These are phyloP conservation scores for Wickerhamiella musiphila DNA, from an alignment of 805 yeast species.

Conservation along the genomic window DNA sequence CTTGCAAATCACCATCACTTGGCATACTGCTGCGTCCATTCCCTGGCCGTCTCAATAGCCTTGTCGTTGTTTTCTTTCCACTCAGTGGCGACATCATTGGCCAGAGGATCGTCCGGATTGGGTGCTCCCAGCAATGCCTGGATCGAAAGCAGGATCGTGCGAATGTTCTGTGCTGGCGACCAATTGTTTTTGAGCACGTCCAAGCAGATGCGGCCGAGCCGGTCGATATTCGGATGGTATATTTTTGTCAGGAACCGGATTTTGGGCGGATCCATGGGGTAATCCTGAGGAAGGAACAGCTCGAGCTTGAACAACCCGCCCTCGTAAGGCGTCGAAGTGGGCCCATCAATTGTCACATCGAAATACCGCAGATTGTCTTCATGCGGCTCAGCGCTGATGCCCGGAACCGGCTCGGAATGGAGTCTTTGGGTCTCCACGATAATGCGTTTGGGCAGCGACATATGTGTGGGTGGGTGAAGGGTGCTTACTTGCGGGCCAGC, in stretches of 20 bases:
- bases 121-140: slow-evolving; percentile 93
- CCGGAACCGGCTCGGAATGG: slow-evolving; percentile 90
- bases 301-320: slow-evolving; percentile 62
- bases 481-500: no score
- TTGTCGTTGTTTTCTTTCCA: slow-evolving; percentile 76
- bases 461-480: no score
- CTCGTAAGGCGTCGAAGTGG: slow-evolving; percentile 80
- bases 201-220: slow-evolving; percentile 85
- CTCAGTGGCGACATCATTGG: slow-evolving; percentile 92
- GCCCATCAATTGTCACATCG: slow-evolving; percentile 84
- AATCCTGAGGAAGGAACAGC: slow-evolving; percentile 84
- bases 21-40: slow-evolving; percentile 57
- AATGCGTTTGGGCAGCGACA: slow-evolving; percentile 77
- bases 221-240: slow-evolving; percentile 92
- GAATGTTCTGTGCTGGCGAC: slow-evolving; percentile 94
- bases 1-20: background rate
- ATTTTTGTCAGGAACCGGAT: slow-evolving; percentile 85
- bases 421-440: slow-evolving; percentile 91
- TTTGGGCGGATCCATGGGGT: slow-evolving; percentile 96
- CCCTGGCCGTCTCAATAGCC: slow-evolving; percentile 66
- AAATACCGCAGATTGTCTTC: slow-evolving; percentile 89
- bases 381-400: slow-evolving; percentile 82
- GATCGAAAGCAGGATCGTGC: slow-evolving; percentile 77
- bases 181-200: slow-evolving; percentile 90
- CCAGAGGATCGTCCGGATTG: slow-evolving; percentile 95